These are phyloP conservation scores for Fusarium heterosporum DNA, from an alignment of 2,329 filamentous ascomycete genomes.

Conservation along the genomic window DNA sequence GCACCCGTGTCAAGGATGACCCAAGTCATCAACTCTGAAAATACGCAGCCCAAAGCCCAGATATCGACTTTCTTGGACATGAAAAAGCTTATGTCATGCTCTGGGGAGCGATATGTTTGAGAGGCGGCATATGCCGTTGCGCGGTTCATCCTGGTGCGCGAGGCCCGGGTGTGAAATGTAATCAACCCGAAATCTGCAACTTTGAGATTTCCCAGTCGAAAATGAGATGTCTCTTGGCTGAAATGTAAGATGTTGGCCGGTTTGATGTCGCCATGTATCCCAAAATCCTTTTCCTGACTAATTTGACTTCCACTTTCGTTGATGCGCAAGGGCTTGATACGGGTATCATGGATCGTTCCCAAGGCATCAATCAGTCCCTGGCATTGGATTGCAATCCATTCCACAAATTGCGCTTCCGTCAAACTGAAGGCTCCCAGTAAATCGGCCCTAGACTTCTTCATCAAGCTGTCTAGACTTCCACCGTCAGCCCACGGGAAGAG, in stretches of 20 bases:
- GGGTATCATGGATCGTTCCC: neutral
- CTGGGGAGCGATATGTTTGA: neutral
- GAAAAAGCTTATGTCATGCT: neutral
- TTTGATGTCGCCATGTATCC: constrained; percentile 5
- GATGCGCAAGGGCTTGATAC: neutral
- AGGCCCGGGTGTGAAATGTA: neutral
- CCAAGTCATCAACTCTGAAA: constrained; percentile 6
- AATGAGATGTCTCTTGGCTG: neutral
- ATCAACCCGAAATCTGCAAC: constrained; percentile 11
- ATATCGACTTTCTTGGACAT: neutral
- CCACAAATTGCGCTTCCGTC: neutral
- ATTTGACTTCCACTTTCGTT: neutral
- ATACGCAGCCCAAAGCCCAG: constrained; percentile 14
- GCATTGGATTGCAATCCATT: neutral
- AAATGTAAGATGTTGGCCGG: constrained; percentile 2
- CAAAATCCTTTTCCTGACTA: neutral
- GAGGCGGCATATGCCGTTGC: accelerated
- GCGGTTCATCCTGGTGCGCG: neutral
- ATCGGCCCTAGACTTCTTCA: neutral
- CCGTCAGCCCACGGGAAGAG: constrained; percentile 13
- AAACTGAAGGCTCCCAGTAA: accelerated
- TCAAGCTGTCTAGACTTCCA: neutral
- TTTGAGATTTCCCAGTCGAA: neutral
- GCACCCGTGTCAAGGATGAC: neutral
- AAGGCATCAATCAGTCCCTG: neutral